Evolutionary conservation across 331 rosid species (phyloP).

Genomic region (Saraca asoca): DNA sequence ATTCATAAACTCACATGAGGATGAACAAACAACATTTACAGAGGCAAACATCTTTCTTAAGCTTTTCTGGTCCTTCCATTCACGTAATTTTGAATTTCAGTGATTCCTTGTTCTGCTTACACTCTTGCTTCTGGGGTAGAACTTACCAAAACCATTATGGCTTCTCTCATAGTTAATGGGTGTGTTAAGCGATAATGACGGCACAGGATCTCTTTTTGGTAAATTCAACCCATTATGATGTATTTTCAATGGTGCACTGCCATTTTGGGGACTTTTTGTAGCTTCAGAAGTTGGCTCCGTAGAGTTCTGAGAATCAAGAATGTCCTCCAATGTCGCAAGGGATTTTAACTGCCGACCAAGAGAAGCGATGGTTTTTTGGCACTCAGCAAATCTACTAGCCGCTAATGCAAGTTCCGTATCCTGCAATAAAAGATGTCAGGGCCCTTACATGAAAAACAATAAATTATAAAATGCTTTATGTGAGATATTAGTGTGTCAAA

Average conservation of each 20-base stretch:
- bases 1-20: slow-evolving; percentile 32
- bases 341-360: slow-evolving; percentile 73
- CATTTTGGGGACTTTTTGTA: slow-evolving; percentile 32
- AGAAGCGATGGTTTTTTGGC: slow-evolving; percentile 84
- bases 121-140: slow-evolving; percentile 48
- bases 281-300: slow-evolving; percentile 39
- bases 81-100: slow-evolving; percentile 27
- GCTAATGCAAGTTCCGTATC: slow-evolving; percentile 79
- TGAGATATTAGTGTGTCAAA: background rate
- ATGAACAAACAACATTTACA: slow-evolving; percentile 42
- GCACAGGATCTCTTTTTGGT: slow-evolving; percentile 34
- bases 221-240: slow-evolving; percentile 31
- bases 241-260: slow-evolving; percentile 33
- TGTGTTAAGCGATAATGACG: slow-evolving; percentile 40
- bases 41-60: slow-evolving; percentile 28
- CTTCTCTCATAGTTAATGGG: slow-evolving; percentile 40
- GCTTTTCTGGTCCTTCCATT: slow-evolving; percentile 23
- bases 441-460: background rate
- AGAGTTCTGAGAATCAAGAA: slow-evolving; percentile 55
- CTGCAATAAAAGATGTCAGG: slow-evolving; percentile 48
- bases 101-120: slow-evolving; percentile 32
- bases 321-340: slow-evolving; percentile 71
- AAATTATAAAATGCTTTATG: background rate
- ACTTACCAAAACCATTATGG: slow-evolving; percentile 44
- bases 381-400: slow-evolving; percentile 63